A percentile compares a stretch with the other conserved stretches of the same genome.
These are phyloP conservation scores for Malassezia japonica DNA, from an alignment of 1,284 basidiomycete species.

Conservation along the genomic window DNA sequence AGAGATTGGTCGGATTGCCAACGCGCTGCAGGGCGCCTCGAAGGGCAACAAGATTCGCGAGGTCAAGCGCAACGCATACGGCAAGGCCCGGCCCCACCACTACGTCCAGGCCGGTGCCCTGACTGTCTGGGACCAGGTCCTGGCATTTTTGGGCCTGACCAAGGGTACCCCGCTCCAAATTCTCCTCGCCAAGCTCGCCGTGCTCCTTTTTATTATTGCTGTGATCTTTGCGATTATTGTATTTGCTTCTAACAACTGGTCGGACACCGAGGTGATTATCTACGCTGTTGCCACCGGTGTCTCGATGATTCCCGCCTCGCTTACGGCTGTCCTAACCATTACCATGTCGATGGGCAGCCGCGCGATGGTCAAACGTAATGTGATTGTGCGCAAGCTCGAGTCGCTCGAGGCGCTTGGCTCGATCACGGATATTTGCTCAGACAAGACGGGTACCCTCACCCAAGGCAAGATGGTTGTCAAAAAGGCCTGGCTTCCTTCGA, in stretches of 20 bases:
- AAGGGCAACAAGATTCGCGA: slow-evolving; percentile 40
- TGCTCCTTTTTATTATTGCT: slow-evolving; percentile 42
- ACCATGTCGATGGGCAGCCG: slow-evolving; percentile 54
- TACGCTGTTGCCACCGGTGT: slow-evolving; percentile 53
- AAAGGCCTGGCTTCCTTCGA: slow-evolving; percentile 42
- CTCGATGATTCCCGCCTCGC: slow-evolving; percentile 54
- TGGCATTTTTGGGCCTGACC: slow-evolving; percentile 47
- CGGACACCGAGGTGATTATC: slow-evolving; percentile 44
- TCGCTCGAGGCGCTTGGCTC: slow-evolving; percentile 45
- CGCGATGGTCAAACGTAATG: slow-evolving; percentile 55
- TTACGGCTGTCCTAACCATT: slow-evolving; percentile 46
- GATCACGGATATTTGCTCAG: slow-evolving; percentile 46
- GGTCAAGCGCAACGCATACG: slow-evolving; percentile 53
- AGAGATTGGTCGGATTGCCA: slow-evolving; percentile 45
- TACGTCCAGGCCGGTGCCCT: slow-evolving; percentile 49
- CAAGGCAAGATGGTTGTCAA: slow-evolving; percentile 46
- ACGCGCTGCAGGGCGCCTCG: slow-evolving; percentile 38
- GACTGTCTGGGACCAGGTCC: slow-evolving; percentile 46
- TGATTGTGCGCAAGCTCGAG: slow-evolving; percentile 53
- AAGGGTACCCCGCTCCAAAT: slow-evolving; percentile 49
- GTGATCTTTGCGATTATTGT: slow-evolving; percentile 49
- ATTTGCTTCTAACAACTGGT: slow-evolving; percentile 49
- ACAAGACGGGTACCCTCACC: slow-evolving; percentile 47
- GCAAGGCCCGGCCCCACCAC: slow-evolving; percentile 46
- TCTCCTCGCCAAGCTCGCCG: slow-evolving; percentile 47